phyloP scores from a whole-genome alignment of 2,329 filamentous ascomycete genomes.

The Ophiostoma piceae region DNA sequence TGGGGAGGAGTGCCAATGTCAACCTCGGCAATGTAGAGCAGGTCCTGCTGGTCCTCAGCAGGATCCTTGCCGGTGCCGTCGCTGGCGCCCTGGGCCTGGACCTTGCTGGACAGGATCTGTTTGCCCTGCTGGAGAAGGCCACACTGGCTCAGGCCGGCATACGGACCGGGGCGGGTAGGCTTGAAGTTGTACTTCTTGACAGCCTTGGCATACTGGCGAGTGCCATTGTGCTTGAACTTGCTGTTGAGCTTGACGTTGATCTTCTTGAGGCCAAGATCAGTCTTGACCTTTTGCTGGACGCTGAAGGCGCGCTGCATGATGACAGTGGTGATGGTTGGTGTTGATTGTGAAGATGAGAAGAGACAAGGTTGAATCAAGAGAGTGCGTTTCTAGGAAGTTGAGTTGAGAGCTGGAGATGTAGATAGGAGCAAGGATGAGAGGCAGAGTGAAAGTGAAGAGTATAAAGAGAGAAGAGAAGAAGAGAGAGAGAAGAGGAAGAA shows the following conservation, averaged over 20 bases:
- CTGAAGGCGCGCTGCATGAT: constrained; percentile 36
- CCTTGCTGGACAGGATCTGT: neutral
- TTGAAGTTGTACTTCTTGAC: constrained; percentile 50
- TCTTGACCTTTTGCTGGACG: constrained; percentile 35
- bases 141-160: constrained; percentile 46
- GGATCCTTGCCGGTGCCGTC: constrained; percentile 47
- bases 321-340: neutral
- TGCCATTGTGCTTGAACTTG: constrained; percentile 54
- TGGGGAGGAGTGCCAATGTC: constrained; percentile 61
- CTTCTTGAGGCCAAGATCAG: constrained; percentile 39
- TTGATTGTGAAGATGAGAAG: neutral
- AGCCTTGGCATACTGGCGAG: constrained; percentile 58
- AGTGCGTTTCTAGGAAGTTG: neutral
- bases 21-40: constrained; percentile 59
- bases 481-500: neutral
- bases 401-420: neutral
- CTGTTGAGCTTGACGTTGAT: constrained; percentile 51
- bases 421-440: neutral
- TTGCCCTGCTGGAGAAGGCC: constrained; percentile 35
- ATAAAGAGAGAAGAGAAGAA: neutral
- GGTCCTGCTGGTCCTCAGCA: constrained; percentile 61
- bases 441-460: neutral
- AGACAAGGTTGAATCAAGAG: neutral
- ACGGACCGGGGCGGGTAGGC: constrained; percentile 48
- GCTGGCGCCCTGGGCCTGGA: constrained; percentile 24